phyloP scores from a whole-genome alignment of 2,329 filamentous ascomycete genomes.

The Neurospora sp. region DNA sequence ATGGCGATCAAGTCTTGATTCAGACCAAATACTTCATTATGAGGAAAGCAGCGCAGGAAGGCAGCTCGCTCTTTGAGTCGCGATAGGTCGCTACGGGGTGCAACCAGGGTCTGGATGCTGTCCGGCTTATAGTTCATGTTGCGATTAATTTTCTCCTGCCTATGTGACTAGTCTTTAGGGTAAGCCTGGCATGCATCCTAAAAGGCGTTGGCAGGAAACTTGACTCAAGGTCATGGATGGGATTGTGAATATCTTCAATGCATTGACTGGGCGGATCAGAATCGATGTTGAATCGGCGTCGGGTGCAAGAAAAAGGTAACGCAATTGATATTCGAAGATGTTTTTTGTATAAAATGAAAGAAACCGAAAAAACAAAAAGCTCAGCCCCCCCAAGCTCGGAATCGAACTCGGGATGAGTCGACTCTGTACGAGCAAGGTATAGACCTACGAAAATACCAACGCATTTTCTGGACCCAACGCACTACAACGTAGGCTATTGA shows the following conservation, averaged over 20 bases:
- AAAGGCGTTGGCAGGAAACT: not conserved
- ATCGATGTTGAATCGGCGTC: not conserved
- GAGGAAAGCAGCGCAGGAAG: not conserved
- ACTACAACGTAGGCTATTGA: not conserved
- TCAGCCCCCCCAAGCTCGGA: rapidly evolving
- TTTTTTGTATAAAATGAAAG: too few species aligned
- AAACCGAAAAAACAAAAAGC: not conserved
- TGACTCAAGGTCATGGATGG: not conserved
- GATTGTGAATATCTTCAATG: not conserved
- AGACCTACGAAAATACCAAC: not conserved
- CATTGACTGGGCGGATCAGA: not conserved
- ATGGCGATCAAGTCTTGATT: not conserved
- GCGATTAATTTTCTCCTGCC: too few species aligned
- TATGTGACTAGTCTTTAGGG: too few species aligned
- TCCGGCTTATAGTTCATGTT: not conserved
- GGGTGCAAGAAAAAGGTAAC: too few species aligned
- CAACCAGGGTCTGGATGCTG: not conserved
- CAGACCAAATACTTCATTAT: not conserved
- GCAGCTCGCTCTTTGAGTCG: not conserved
- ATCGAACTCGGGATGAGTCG: not conserved
- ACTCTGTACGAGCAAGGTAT: too few species aligned
- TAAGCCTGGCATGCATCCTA: not conserved
- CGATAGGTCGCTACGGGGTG: not conserved
- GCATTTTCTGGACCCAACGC: not conserved
- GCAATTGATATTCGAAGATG: too few species aligned